Evolutionary conservation across 2,329 filamentous ascomycete genomes (phyloP), one percentile per base, ranked within the genome.

Genomic region (Fusarium sp.): DNA sequence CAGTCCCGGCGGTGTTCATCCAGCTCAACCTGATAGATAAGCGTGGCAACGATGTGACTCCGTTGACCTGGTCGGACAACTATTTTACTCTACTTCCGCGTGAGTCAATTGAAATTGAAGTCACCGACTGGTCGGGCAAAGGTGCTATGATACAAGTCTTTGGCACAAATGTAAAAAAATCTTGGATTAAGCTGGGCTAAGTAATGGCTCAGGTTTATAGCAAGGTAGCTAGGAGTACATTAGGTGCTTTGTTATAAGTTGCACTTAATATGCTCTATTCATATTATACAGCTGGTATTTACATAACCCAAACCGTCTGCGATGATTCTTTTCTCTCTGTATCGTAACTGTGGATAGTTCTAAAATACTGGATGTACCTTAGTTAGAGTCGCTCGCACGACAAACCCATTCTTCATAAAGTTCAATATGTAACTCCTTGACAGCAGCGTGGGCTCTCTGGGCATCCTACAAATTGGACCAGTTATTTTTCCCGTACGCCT

Each of bases 371-470:
- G n/a, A n/a, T n/a, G n/a, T 26, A 3, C 12, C 10, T n/a, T 17
- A 49, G 6, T 12, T n/a, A 48, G 26, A 48, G 20, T 0, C 6
- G 6, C 3, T 22, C 9, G 13, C 5, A 4, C 14, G 2, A 22
- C 0, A 0, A 1, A 12, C 10, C 47, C 28, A 49, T 31, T 31
- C 20, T 6, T 31, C 14, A 17, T n/a, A 31, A 0, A 49, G 20
- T 3, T 49, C 20, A 12, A 49, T 17, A 3, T n/a, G 31, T 0
- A 10, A 4, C 12, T 31, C 28, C 28, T 49, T 31, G 3, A 31
- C 28, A 9, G 0, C n/a, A n/a, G n/a, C n/a, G n/a, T n/a, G n/a
- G n/a, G n/a, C 47, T 49, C 28, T 0, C 5, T 0, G 47, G 14
- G 20, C 26, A 31, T 17, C 47, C 26, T 2, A 31, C 47, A 49